Conservation (phyloP, 1,139 yeast genomes). For the Casaregolazyma suthepensis region DNA sequence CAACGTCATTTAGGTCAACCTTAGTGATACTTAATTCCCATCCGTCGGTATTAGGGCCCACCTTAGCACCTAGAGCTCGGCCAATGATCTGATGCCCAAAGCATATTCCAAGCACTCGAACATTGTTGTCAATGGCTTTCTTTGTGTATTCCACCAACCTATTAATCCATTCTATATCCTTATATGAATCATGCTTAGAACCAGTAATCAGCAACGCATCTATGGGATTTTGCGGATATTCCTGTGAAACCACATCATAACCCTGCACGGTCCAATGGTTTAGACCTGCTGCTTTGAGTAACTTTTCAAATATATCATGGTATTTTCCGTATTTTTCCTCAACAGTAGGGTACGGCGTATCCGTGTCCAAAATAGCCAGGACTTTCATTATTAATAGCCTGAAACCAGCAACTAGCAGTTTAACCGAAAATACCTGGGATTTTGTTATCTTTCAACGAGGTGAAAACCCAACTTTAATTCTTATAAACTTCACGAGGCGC, state of each 20-base stretch:
- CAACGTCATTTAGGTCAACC: conserved; percentile 41
- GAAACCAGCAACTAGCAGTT: too few species aligned
- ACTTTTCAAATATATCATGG: conserved; percentile 32
- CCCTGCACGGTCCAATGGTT: conserved; percentile 29
- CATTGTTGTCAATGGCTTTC: conserved; percentile 17
- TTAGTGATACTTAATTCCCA: conserved; percentile 68
- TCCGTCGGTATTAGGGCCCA: conserved; percentile 53
- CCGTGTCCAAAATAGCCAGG: conserved; percentile 29
- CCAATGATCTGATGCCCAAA: conserved; percentile 83
- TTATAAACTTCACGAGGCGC: neutral
- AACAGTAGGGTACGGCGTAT: conserved; percentile 26
- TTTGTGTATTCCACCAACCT: conserved; percentile 39
- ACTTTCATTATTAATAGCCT: neutral
- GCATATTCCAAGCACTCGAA: conserved; percentile 50
- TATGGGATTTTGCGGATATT: conserved; percentile 37
- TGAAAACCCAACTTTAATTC: neutral
- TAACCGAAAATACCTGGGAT: too few species aligned
- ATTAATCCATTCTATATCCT: conserved; percentile 49
- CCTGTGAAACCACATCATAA: conserved; percentile 42
- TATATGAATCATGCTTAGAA: conserved; percentile 55
- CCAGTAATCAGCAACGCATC: conserved; percentile 58
- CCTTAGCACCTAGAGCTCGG: conserved; percentile 55
- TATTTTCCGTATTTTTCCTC: conserved; percentile 26
- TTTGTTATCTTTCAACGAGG: neutral
- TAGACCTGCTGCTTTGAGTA: conserved; percentile 28